phyloP scores from a whole-genome alignment of 1,284 basidiomycete species.

The Thelephora terrestris region DNA sequence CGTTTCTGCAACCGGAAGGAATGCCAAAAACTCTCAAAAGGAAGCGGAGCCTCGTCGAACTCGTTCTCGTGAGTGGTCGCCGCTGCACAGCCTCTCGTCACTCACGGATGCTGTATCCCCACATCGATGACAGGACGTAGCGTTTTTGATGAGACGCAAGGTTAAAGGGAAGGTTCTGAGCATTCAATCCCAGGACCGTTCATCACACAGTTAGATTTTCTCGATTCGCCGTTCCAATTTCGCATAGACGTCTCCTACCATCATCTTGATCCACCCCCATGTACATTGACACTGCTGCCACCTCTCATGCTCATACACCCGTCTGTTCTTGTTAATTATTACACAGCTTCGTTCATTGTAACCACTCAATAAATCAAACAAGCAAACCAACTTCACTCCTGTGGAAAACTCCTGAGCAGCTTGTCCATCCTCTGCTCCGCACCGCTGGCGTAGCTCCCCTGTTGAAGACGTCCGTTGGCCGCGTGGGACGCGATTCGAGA shows the following conservation, averaged over 20 bases:
- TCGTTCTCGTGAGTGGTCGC: not conserved
- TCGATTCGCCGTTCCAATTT: no score
- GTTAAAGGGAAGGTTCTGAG: not conserved
- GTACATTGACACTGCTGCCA: no score
- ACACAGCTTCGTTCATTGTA: no score
- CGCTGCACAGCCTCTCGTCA: not conserved
- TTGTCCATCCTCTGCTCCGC: slow-evolving; percentile 46
- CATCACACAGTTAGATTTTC: no score
- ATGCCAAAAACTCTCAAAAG: not conserved
- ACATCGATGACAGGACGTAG: not conserved
- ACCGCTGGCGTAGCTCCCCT: slow-evolving; percentile 51
- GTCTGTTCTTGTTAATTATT: no score
- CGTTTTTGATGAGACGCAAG: not conserved
- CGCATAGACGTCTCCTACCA: no score
- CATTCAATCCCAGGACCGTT: no score
- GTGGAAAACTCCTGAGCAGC: slow-evolving; percentile 28
- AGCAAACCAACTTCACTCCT: not conserved
- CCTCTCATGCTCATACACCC: no score
- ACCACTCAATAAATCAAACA: no score
- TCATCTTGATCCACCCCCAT: no score
- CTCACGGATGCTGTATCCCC: not conserved
- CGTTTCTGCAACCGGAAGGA: not conserved
- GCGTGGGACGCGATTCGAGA: not conserved
- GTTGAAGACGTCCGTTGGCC: not conserved
- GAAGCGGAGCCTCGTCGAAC: not conserved